Evolutionary conservation across 352 stramenopile genomes (phyloP).

Genomic region (Pilasporangium apinafurcum): DNA sequence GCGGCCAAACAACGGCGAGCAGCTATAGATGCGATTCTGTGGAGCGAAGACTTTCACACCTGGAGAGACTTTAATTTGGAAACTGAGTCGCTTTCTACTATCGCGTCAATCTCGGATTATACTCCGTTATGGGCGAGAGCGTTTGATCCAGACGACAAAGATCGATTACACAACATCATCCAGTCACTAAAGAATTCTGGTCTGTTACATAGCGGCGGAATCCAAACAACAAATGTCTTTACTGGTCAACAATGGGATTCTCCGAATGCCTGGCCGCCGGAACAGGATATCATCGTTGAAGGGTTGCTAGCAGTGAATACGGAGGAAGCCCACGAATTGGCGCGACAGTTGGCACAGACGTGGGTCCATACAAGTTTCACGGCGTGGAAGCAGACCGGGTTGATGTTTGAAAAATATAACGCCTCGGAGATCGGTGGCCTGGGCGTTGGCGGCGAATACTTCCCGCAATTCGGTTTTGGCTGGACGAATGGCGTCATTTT

Average conservation of each 20-base stretch:
- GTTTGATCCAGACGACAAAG: slow-evolving; percentile 35
- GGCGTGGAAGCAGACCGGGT: slow-evolving; percentile 58
- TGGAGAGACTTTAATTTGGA: slow-evolving; percentile 79
- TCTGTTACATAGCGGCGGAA: slow-evolving; percentile 53
- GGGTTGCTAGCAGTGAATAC: slow-evolving; percentile 55
- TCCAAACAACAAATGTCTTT: slow-evolving; percentile 60
- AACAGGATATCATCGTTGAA: slow-evolving; percentile 80
- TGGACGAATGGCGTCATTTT: slow-evolving; percentile 86
- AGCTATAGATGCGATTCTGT: slow-evolving; percentile 71
- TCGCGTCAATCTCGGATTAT: slow-evolving; percentile 66
- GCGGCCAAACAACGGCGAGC: slow-evolving; percentile 27
- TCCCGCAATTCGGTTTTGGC: slow-evolving; percentile 80
- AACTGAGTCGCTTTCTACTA: slow-evolving; percentile 26
- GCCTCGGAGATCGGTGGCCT: slow-evolving; percentile 52
- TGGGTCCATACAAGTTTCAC: slow-evolving; percentile 61
- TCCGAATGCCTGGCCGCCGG: slow-evolving; percentile 81
- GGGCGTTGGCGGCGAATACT: slow-evolving; percentile 82
- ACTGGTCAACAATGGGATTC: slow-evolving; percentile 86
- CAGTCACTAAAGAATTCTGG: slow-evolving; percentile 43
- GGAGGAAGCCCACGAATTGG: slow-evolving; percentile 37
- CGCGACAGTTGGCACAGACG: slow-evolving; percentile 37
- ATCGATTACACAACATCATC: slow-evolving; percentile 40
- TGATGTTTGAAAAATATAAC: slow-evolving; percentile 91
- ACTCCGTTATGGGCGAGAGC: slow-evolving; percentile 72
- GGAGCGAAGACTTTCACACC: slow-evolving; percentile 35